Evolutionary conservation across 768 basidiomycete genomes (phyloP).

Genomic region (Dentipellis fragilis): DNA sequence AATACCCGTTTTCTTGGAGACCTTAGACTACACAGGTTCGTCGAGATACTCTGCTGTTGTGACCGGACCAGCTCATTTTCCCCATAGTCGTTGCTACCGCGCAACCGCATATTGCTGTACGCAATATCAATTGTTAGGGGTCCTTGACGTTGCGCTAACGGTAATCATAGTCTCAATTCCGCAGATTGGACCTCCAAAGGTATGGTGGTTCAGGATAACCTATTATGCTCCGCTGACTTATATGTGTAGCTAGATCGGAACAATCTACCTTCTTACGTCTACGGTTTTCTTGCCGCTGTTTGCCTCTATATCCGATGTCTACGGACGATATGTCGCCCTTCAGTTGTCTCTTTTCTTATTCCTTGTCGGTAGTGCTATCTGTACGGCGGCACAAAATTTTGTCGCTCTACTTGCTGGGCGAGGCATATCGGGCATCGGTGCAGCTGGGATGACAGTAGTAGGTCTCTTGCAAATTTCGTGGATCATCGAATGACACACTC

Average conservation of each 20-base stretch:
- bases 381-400: constrained; percentile 38
- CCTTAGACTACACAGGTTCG: constrained; percentile 28
- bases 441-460: constrained; percentile 29
- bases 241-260: constrained; percentile 36
- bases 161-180: constrained; percentile 21
- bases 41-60: not conserved
- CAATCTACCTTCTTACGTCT: constrained; percentile 38
- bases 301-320: constrained; percentile 38
- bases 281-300: constrained; percentile 45
- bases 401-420: constrained; percentile 34
- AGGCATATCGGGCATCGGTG: constrained; percentile 40
- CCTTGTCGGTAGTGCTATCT: constrained; percentile 34
- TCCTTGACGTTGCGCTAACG: not conserved
- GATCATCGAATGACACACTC: too few relatives aligned
- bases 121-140: constrained; percentile 4
- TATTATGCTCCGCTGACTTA: not conserved
- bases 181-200: constrained; percentile 25
- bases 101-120: constrained; percentile 39
- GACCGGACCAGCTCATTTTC: not conserved
- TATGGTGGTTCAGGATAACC: not conserved
- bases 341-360: constrained; percentile 36
- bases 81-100: constrained; percentile 39
- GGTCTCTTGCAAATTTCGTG: constrained; percentile 6
- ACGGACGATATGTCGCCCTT: constrained; percentile 37
- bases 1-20: constrained; percentile 34